These are phyloP conservation scores for Barnettozyma siamensis DNA, from an alignment of 805 yeast genomes.

Conservation along the genomic window DNA sequence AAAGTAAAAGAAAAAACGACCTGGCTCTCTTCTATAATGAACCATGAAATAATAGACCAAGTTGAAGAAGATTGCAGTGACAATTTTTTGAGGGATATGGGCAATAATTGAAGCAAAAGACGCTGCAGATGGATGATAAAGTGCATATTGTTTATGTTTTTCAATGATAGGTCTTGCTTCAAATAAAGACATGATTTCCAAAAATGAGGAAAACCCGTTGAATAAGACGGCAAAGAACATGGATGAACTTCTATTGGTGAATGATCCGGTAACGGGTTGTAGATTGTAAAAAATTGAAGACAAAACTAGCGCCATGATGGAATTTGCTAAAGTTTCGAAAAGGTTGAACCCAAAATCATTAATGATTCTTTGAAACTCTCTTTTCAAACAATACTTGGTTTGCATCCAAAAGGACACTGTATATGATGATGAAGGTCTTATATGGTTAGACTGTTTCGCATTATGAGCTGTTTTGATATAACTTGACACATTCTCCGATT, in stretches of 20 bases:
- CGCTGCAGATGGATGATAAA: slow-evolving; percentile 72
- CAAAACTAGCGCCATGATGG: slow-evolving; percentile 45
- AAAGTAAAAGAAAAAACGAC: slow-evolving; percentile 48
- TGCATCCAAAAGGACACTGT: slow-evolving; percentile 47
- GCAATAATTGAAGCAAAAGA: slow-evolving; percentile 57
- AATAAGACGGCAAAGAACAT: slow-evolving; percentile 59
- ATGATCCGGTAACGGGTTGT: slow-evolving; percentile 35
- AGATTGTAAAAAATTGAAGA: slow-evolving; percentile 53
- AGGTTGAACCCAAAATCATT: slow-evolving; percentile 42
- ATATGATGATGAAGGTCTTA: slow-evolving; percentile 41
- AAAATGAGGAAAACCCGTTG: slow-evolving; percentile 50
- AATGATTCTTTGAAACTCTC: slow-evolving; percentile 41
- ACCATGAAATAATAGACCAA: slow-evolving; percentile 55
- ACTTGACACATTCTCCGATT: slow-evolving; percentile 20
- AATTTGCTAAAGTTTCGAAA: slow-evolving; percentile 37
- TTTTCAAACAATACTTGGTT: slow-evolving; percentile 35
- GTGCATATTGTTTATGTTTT: slow-evolving; percentile 66
- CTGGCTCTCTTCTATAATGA: slow-evolving; percentile 41
- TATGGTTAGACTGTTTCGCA: slow-evolving; percentile 43
- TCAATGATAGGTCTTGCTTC: slow-evolving; percentile 55
- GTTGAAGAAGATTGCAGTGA: slow-evolving; percentile 39
- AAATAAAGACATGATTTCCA: slow-evolving; percentile 48
- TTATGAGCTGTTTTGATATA: slow-evolving; percentile 35
- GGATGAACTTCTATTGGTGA: slow-evolving; percentile 51
- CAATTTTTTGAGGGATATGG: slow-evolving; percentile 56